Evolutionary conservation across 192 early-diverging fungal species (phyloP).

Genomic region (Backusella westeae): DNA sequence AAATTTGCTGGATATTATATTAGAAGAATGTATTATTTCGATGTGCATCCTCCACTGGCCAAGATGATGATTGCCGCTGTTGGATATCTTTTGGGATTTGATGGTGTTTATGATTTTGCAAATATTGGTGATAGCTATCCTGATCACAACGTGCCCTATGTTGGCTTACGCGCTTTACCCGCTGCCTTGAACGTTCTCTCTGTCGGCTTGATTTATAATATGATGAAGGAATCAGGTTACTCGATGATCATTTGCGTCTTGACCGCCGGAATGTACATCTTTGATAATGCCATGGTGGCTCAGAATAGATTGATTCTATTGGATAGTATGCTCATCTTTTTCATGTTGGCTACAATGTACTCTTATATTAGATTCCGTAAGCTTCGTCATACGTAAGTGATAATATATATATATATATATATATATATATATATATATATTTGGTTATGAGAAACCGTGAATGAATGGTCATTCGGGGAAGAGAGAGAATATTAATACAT

Average conservation of each 20-base stretch:
- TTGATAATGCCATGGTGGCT: constrained; percentile 84
- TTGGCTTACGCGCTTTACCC: constrained; percentile 72
- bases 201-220: constrained; percentile 75
- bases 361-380: constrained; percentile 86
- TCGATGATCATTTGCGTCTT: constrained; percentile 36
- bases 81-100: constrained; percentile 78
- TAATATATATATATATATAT: not conserved
- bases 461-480: no score
- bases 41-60: constrained; percentile 94
- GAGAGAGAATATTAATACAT: not conserved
- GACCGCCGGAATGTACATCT: not conserved
- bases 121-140: constrained; percentile 85
- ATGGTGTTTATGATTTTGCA: constrained; percentile 87
- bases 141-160: constrained; percentile 81
- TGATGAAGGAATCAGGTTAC: constrained; percentile 75
- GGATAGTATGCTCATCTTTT: constrained; percentile 86
- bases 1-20: constrained; percentile 68
- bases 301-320: constrained; percentile 90
- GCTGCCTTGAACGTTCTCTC: constrained; percentile 74
- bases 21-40: constrained; percentile 85
- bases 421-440: not conserved
- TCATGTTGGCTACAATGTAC: constrained; percentile 79
- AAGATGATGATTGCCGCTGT: constrained; percentile 83
- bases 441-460: no score
- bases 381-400: constrained; percentile 15